Evolutionary conservation across 1,284 basidiomycete species (phyloP).

Genomic region (Ustilago lituana): DNA sequence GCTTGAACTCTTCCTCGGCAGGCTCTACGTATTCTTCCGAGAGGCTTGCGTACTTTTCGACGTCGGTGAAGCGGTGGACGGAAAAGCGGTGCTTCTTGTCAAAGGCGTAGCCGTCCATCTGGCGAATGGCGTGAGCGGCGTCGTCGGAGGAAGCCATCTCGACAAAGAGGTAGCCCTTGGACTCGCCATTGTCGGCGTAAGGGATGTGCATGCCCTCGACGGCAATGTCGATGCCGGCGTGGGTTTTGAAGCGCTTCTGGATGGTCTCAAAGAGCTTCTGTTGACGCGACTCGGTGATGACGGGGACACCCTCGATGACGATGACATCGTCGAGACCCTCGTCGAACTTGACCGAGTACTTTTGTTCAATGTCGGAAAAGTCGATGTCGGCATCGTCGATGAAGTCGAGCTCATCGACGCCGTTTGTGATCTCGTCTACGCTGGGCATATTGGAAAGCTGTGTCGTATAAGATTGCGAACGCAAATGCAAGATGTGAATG

Average conservation of each 20-base stretch:
- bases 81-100: slow-evolving; percentile 91
- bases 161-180: slow-evolving; percentile 79
- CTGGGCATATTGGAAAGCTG: slow-evolving; percentile 32
- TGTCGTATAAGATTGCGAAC: not conserved
- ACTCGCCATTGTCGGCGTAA: slow-evolving; percentile 65
- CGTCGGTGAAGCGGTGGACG: slow-evolving; percentile 90
- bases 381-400: slow-evolving; percentile 77
- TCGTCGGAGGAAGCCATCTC: slow-evolving; percentile 85
- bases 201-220: slow-evolving; percentile 68
- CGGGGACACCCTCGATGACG: slow-evolving; percentile 69
- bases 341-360: slow-evolving; percentile 72
- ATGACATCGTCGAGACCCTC: slow-evolving; percentile 69
- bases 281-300: slow-evolving; percentile 66
- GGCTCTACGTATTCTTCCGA: slow-evolving; percentile 87
- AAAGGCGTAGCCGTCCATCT: slow-evolving; percentile 87
- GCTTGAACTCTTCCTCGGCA: slow-evolving; percentile 79
- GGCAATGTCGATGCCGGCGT: slow-evolving; percentile 66
- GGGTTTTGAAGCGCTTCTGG: slow-evolving; percentile 67
- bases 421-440: slow-evolving; percentile 53
- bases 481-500: not conserved
- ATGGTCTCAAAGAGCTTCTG: slow-evolving; percentile 68
- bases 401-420: slow-evolving; percentile 48
- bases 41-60: slow-evolving; percentile 83
- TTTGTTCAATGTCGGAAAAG: slow-evolving; percentile 91
- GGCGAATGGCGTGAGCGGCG: slow-evolving; percentile 80